Conservation (phyloP, 371 early-diverging fungal genomes). For the Basidiobolus meristosporus region DNA sequence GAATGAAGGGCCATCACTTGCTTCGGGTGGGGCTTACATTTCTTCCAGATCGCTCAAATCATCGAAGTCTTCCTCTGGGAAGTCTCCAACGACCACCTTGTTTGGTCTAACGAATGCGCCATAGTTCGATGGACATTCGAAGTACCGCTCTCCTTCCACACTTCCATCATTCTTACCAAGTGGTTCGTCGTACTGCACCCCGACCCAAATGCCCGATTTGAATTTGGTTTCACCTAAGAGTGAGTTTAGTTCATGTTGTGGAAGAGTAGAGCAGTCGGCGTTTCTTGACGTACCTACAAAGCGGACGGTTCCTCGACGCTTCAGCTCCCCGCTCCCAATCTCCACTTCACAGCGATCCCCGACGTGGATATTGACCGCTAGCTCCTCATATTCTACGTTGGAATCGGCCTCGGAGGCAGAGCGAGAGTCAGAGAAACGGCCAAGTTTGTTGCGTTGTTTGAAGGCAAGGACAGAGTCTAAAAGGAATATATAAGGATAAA, state of each 20-base stretch:
- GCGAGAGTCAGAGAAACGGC: constrained; percentile 54
- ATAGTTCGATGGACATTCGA: constrained; percentile 43
- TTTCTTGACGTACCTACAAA: constrained; percentile 39
- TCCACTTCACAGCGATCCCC: constrained; percentile 79
- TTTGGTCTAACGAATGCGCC: constrained; percentile 82
- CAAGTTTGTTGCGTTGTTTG: constrained; percentile 73
- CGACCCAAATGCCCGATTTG: constrained; percentile 81
- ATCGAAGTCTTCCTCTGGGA: constrained; percentile 25
- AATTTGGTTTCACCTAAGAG: constrained; percentile 39
- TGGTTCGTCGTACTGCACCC: constrained; percentile 91
- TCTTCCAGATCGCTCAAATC: constrained; percentile 4
- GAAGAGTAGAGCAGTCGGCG: not conserved
- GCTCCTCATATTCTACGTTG: constrained; percentile 19
- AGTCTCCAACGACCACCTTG: constrained; percentile 74
- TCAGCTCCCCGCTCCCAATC: constrained; percentile 17
- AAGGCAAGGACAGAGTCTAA: constrained; percentile 76
- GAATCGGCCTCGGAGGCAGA: constrained; percentile 13
- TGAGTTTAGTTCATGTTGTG: no score
- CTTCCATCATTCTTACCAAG: constrained; percentile 87
- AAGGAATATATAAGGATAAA: not conserved
- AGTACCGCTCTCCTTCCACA: constrained; percentile 60
- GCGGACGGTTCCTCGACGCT: constrained; percentile 55
- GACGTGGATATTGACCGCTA: constrained; percentile 32
- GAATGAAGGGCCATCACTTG: no score
- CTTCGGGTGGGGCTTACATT: no score